Conservation (phyloP, 805 yeast genomes). For the Candida rishiriensis region DNA sequence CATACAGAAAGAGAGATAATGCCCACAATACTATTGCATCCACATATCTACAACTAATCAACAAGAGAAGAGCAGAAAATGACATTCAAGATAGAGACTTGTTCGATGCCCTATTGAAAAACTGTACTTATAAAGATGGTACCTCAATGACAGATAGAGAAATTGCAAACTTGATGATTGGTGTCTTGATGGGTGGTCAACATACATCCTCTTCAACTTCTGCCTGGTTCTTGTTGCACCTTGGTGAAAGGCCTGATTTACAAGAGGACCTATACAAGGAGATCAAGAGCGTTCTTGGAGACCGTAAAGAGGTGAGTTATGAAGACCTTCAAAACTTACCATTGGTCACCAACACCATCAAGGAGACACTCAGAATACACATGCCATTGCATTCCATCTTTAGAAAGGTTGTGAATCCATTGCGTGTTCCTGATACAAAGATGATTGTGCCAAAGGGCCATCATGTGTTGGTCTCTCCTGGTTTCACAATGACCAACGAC, state of each 20-base stretch:
- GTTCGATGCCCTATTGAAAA: conserved; percentile 80
- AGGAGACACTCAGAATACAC: conserved; percentile 93
- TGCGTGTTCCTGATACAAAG: conserved; percentile 73
- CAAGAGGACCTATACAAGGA: conserved; percentile 80
- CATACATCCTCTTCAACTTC: conserved; percentile 96
- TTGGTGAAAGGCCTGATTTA: conserved; percentile 81
- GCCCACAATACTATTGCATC: conserved; percentile 80
- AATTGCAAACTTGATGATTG: conserved; percentile 89
- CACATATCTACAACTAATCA: conserved; percentile 78
- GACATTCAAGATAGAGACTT: conserved; percentile 84
- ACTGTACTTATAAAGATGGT: conserved; percentile 89
- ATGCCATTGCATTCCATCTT: conserved; percentile 95
- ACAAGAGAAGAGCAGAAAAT: conserved; percentile 65
- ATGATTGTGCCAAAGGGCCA: conserved; percentile 87
- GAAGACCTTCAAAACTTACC: conserved; percentile 83
- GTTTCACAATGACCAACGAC: conserved; percentile 76
- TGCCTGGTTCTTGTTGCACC: conserved; percentile 88
- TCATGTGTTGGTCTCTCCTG: conserved; percentile 89
- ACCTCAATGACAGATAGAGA: conserved; percentile 90
- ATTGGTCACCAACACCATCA: conserved; percentile 74
- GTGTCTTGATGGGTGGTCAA: conserved; percentile 98
- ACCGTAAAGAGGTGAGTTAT: conserved; percentile 59
- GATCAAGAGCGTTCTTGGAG: conserved; percentile 58
- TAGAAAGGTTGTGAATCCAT: conserved; percentile 78
- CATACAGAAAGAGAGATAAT: conserved; percentile 73